These are phyloP conservation scores for Thecaphora frezii DNA, from an alignment of 1,284 basidiomycete genomes.

Conservation along the genomic window DNA sequence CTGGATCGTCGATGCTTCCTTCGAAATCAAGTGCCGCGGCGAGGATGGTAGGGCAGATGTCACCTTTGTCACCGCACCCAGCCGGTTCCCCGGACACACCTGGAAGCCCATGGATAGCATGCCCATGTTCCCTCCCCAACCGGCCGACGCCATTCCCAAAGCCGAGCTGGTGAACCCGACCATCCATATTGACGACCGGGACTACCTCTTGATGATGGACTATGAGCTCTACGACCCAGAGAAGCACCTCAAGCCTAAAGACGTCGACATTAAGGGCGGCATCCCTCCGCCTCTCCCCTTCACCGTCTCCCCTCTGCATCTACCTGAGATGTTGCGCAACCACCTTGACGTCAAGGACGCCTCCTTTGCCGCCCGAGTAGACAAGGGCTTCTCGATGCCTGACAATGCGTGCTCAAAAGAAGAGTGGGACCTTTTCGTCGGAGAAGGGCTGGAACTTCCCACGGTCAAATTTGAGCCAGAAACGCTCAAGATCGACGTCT, in stretches of 20 bases:
- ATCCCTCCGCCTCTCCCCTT: constrained; percentile 29
- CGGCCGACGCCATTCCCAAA: constrained; percentile 5
- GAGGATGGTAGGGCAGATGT: constrained; percentile 30
- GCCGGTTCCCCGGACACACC: constrained; percentile 26
- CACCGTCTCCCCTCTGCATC: constrained; percentile 31
- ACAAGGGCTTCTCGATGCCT: neutral
- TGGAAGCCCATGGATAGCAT: constrained; percentile 37
- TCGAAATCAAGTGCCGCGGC: constrained; percentile 32
- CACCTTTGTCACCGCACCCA: constrained; percentile 16
- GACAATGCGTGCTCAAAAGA: constrained; percentile 2
- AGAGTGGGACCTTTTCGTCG: neutral
- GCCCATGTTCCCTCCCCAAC: constrained; percentile 24
- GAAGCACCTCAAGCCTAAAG: constrained; percentile 2
- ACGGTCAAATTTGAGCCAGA: constrained; percentile 23
- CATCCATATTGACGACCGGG: constrained; percentile 6
- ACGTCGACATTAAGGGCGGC: constrained; percentile 23
- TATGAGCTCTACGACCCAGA: constrained; percentile 25
- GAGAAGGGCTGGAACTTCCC: constrained; percentile 18
- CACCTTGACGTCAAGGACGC: constrained; percentile 18
- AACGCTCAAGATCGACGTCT: constrained; percentile 25
- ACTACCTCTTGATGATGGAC: constrained; percentile 25
- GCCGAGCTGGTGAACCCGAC: neutral
- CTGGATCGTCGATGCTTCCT: constrained; percentile 31
- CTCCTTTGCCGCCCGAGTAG: constrained; percentile 6
- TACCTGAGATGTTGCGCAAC: constrained; percentile 24